These are phyloP conservation scores for Auriscalpium orientale DNA, from an alignment of 768 basidiomycete species.

Conservation along the genomic window DNA sequence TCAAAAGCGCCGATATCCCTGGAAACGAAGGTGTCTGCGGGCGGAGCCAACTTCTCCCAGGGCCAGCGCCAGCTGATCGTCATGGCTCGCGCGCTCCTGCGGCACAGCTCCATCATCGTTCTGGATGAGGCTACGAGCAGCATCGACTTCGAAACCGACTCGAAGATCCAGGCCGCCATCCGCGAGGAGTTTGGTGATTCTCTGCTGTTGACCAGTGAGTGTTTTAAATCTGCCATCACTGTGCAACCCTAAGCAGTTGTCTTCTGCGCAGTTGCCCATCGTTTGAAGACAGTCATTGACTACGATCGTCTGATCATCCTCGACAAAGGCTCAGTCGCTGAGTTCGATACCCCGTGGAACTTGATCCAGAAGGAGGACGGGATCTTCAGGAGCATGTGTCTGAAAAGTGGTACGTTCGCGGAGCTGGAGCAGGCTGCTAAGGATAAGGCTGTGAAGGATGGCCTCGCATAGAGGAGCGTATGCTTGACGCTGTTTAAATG, in stretches of 20 bases:
- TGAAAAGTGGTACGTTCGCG: slow-evolving; percentile 54
- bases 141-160: slow-evolving; percentile 72
- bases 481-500: slow-evolving; percentile 70
- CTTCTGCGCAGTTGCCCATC: slow-evolving; percentile 50
- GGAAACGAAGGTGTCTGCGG: background rate
- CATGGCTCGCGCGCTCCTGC: slow-evolving; percentile 56
- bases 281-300: slow-evolving; percentile 72
- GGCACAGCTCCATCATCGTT: slow-evolving; percentile 56
- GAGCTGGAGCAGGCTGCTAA: slow-evolving; percentile 56
- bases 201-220: slow-evolving; percentile 49
- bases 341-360: slow-evolving; percentile 46
- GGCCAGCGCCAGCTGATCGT: background rate
- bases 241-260: slow-evolving; percentile 8
- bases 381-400: slow-evolving; percentile 45
- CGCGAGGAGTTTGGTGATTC: slow-evolving; percentile 51
- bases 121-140: slow-evolving; percentile 71
- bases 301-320: slow-evolving; percentile 74
- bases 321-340: slow-evolving; percentile 51
- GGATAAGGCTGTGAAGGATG: slow-evolving; percentile 23
- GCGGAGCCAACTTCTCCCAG: background rate
- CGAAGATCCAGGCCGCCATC: slow-evolving; percentile 76
- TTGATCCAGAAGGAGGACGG: slow-evolving; percentile 40
- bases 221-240: too few species aligned
- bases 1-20: background rate
- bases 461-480: slow-evolving; percentile 23